A percentile compares a stretch with the other conserved stretches of the same genome.
These are phyloP conservation scores for Penicillium sp. DNA, from an alignment of 2,329 filamentous ascomycete species.

Conservation along the genomic window DNA sequence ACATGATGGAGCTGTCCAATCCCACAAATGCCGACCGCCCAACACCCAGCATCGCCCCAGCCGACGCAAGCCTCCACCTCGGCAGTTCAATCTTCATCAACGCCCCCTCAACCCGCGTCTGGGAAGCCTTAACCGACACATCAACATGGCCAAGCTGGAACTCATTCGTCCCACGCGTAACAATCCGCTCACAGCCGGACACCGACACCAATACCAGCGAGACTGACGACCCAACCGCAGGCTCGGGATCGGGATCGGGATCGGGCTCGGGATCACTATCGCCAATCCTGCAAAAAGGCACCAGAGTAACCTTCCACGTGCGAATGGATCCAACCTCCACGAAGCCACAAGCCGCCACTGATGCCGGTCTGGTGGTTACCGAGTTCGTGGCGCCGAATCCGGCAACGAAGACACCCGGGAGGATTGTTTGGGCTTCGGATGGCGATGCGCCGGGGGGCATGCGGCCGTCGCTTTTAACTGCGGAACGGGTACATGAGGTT, in stretches of 20 bases:
- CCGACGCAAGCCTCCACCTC: slow-evolving; percentile 35
- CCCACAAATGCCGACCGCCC: slow-evolving; percentile 27
- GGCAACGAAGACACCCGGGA: slow-evolving; percentile 21
- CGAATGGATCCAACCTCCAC: slow-evolving; percentile 43
- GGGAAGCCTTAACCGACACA: slow-evolving; percentile 49
- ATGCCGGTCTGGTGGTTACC: slow-evolving; percentile 35
- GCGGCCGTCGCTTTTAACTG: slow-evolving; percentile 42
- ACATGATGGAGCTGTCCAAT: slow-evolving; percentile 18
- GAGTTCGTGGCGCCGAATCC: slow-evolving; percentile 36
- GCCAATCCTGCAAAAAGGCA: slow-evolving; percentile 41
- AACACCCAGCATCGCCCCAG: slow-evolving; percentile 38
- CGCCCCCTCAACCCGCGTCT: slow-evolving; percentile 48
- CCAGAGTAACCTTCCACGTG: slow-evolving; percentile 50
- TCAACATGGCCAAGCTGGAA: slow-evolving; percentile 55
- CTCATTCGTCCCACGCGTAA: slow-evolving; percentile 49
- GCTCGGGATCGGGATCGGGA: no score
- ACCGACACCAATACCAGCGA: slow-evolving; percentile 11
- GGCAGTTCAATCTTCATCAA: slow-evolving; percentile 43
- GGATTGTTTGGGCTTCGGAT: slow-evolving; percentile 37
- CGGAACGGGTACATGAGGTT: slow-evolving; percentile 55
- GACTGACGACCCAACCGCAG: slow-evolving; percentile 12
- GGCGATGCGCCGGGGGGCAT: slow-evolving; percentile 32
- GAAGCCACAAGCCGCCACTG: slow-evolving; percentile 29
- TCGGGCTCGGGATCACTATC: slow-evolving; percentile 26
- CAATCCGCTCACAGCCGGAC: slow-evolving; percentile 48